Conservation (phyloP, 1,284 basidiomycete genomes). For the Ceratobasidium sp. region DNA sequence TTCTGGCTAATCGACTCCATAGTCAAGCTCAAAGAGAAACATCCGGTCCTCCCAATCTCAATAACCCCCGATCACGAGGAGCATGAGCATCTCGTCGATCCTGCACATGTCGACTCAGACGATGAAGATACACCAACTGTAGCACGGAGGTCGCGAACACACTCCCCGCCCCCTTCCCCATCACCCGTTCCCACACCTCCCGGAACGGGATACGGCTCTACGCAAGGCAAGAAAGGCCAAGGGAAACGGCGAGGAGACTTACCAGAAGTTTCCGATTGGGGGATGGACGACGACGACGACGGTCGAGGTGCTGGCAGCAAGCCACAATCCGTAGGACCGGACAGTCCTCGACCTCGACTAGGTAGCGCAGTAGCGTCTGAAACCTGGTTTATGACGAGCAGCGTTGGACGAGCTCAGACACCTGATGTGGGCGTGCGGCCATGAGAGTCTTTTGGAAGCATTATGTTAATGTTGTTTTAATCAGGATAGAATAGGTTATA, state of each 20-base stretch:
- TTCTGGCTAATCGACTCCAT: slow-evolving; percentile 92
- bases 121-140: slow-evolving; percentile 11
- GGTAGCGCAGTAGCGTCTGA: slow-evolving; percentile 32
- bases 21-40: slow-evolving; percentile 65
- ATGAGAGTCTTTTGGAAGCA: neutral
- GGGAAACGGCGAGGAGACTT: slow-evolving; percentile 29
- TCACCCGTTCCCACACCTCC: slow-evolving; percentile 46
- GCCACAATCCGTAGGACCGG: slow-evolving; percentile 3
- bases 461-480: neutral
- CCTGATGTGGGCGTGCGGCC: slow-evolving; percentile 15
- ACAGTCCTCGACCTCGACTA: slow-evolving; percentile 25
- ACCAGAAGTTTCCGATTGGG: slow-evolving; percentile 42
- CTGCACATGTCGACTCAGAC: slow-evolving; percentile 18
- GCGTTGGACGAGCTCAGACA: slow-evolving; percentile 29
- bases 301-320: neutral
- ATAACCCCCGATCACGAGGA: slow-evolving; percentile 18
- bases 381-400: slow-evolving; percentile 41
- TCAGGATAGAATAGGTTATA: neutral
- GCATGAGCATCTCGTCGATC: slow-evolving; percentile 39
- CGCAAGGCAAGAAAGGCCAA: slow-evolving; percentile 40
- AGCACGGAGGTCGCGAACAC: slow-evolving; percentile 13
- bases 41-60: slow-evolving; percentile 1
- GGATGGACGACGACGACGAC: slow-evolving; percentile 42
- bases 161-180: slow-evolving; percentile 47
- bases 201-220: slow-evolving; percentile 42